Base-by-base conservation (phyloP, 1,139 yeast species). In the Yamadazyma buinensis region DNA sequence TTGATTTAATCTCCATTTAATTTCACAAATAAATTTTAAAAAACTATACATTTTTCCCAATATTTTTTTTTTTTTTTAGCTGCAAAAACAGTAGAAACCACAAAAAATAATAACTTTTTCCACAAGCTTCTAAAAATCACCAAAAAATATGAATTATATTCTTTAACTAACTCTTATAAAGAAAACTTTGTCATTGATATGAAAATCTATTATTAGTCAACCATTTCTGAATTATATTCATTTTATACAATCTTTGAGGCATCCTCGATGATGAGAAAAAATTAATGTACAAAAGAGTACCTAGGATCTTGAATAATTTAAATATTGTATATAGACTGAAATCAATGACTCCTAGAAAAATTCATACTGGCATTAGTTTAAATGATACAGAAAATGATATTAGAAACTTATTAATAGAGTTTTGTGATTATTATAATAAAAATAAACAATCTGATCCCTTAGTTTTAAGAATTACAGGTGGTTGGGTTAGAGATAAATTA, bases 401-500 rank as follows among this genome's bases (percentile, higher is more conserved):
- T 46, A 57, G 72, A 19, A 47, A 57, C 26, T 51, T 79, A 15
- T 58, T 81, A 35, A 64, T 66, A 21, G 69, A 64, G 25, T 75
- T 66, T 47, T 64, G 72, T 44, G 38, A 53, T 30, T 15, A 30
- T 12, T 48, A 57, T 36, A 66, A 69, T 42, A 67, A 68, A 12
- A 27, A 34, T 15, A 34, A 40, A 13, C 45, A 30, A 15, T 26
- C 41, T 1, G 37, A 40, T 21, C 49, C 44, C 15, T 42, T 70
- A 15, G 80, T 75, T 22, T 67, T 90, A 15, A 61, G 99, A 43
- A 84, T 92, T 47, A 90, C 97, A 0, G 99, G 99, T 22, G 99
- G 99, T 1, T 92, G 99, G 99, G 99, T 92, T 5, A 73, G 99
- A 49, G 99, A 92, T 57, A 92, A 92, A 61, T 63, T 92, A 25